Evolutionary conservation across 305 asterid genomes (phyloP), one percentile per base, ranked within the genome.

Genomic region (Fraxinus sp.): DNA sequence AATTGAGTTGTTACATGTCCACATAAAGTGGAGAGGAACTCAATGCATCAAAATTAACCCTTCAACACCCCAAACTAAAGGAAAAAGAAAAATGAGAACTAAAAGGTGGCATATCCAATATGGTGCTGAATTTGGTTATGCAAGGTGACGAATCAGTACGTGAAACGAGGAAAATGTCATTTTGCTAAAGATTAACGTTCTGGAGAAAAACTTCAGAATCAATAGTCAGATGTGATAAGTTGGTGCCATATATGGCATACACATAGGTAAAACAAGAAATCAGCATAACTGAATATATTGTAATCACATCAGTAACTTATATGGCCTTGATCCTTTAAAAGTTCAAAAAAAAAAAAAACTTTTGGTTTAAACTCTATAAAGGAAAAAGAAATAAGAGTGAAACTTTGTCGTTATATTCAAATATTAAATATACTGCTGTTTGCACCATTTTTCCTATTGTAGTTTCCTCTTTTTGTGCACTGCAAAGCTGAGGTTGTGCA

Each of bases 1-100:
- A 62, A 62, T 46, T 32, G 74, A 5, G 39, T 30, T 30, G 37
- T 28, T 16, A 70, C 9, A 70, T 28, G 41, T 28, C 75, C 39
- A 70, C 41, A 70, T 70, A 70, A 70, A 70, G 75, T 30, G 39
- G 75, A 30, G 75, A 11, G 75, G 75, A 70, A 70, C 39, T 30
- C 20, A 3, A 30, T 70, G 75, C 75, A 70, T 13, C 33, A 70
- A 68, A 10, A 24, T 24, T 68, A 68, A 66, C 37, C 74, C 20
- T 28, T 18, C 74, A 9, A 68, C 18, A 9, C 74, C 22, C 72
- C 57, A 3, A 28, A 68, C 39, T 70, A 32, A 11, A 9, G 75
- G 75, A 28, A 70, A 14, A 14, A 46, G 18, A 70, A 30, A 66
- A 70, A 70, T 68, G 37, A 70, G 33, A 28, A 70, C 41, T 28